Conservation (phyloP, 2,329 filamentous ascomycete species). For the Phyllosticta citribraziliensis region DNA sequence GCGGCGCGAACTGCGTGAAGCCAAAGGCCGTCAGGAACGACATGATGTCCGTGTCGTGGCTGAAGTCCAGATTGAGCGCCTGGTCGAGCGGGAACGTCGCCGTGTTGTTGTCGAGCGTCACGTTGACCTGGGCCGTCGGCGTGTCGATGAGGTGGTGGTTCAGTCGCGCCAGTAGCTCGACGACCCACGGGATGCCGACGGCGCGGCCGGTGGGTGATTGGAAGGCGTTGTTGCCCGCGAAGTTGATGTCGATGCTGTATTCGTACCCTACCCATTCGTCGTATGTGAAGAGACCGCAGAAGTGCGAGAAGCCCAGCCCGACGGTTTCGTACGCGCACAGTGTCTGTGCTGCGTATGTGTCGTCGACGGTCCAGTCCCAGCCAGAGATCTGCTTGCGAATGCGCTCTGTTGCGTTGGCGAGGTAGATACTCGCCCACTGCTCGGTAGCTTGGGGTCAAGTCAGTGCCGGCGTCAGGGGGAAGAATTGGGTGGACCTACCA, state of each 20-base stretch:
- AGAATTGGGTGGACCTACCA: not conserved
- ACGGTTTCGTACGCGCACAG: slow-evolving; percentile 72
- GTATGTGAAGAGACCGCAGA: slow-evolving; percentile 66
- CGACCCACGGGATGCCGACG: slow-evolving; percentile 57
- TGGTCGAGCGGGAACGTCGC: slow-evolving; percentile 66
- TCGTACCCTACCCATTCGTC: slow-evolving; percentile 64
- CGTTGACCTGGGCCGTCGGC: slow-evolving; percentile 43
- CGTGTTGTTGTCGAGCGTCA: slow-evolving; percentile 58
- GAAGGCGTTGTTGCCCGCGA: slow-evolving; percentile 53
- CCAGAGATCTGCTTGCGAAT: slow-evolving; percentile 43
- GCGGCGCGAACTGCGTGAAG: slow-evolving; percentile 55
- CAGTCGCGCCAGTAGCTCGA: slow-evolving; percentile 62
- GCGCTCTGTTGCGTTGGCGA: slow-evolving; percentile 53
- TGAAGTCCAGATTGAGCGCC: slow-evolving; percentile 66
- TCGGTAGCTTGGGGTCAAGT: slow-evolving; percentile 35
- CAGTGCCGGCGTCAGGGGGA: not conserved
- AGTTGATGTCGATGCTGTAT: slow-evolving; percentile 59
- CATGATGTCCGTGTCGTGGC: slow-evolving; percentile 66
- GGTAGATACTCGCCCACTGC: slow-evolving; percentile 56
- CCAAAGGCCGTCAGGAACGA: slow-evolving; percentile 63
- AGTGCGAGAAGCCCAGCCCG: slow-evolving; percentile 64
- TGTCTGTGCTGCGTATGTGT: slow-evolving; percentile 53
- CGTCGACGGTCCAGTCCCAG: slow-evolving; percentile 25
- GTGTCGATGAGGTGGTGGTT: slow-evolving; percentile 48
- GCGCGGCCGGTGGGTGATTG: slow-evolving; percentile 58